Conservation (phyloP, 1,139 yeast genomes). For the Nakaseomyces sp. region DNA sequence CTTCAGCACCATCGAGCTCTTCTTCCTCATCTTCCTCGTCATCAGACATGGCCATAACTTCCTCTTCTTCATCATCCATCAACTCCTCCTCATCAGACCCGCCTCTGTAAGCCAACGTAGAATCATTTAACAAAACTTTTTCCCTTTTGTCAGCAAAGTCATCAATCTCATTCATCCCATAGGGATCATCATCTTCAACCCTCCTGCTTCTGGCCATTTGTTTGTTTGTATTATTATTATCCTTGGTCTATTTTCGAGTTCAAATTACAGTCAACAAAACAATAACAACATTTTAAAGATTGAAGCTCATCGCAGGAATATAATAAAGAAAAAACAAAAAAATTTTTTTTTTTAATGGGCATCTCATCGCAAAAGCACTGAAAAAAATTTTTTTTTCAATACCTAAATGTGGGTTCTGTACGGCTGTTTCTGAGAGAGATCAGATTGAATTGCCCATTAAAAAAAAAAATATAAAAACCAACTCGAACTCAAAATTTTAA, state of each 20-base stretch:
- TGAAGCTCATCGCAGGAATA: slow-evolving; percentile 7
- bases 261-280: no score
- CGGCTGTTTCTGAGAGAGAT: background rate
- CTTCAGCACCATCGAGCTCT: slow-evolving; percentile 36
- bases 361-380: background rate
- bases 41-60: slow-evolving; percentile 37
- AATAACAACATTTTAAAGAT: no score
- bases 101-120: slow-evolving; percentile 38
- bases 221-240: background rate
- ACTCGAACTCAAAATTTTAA: background rate
- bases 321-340: no score
- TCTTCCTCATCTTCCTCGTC: slow-evolving; percentile 35
- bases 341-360: background rate
- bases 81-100: slow-evolving; percentile 17
- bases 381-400: background rate
- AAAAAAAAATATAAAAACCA: no score
- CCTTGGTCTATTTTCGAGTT: background rate
- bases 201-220: slow-evolving; percentile 4
- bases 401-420: background rate
- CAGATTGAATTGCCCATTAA: no score
- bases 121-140: slow-evolving; percentile 49
- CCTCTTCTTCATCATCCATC: slow-evolving; percentile 41
- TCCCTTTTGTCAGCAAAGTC: slow-evolving; percentile 60
- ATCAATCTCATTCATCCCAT: slow-evolving; percentile 59
- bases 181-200: slow-evolving; percentile 21